A percentile compares a stretch with the other conserved stretches of the same genome.
These are phyloP conservation scores for Penicillium samsonianum DNA, from an alignment of 495 filamentous ascomycete genomes.

Conservation along the genomic window DNA sequence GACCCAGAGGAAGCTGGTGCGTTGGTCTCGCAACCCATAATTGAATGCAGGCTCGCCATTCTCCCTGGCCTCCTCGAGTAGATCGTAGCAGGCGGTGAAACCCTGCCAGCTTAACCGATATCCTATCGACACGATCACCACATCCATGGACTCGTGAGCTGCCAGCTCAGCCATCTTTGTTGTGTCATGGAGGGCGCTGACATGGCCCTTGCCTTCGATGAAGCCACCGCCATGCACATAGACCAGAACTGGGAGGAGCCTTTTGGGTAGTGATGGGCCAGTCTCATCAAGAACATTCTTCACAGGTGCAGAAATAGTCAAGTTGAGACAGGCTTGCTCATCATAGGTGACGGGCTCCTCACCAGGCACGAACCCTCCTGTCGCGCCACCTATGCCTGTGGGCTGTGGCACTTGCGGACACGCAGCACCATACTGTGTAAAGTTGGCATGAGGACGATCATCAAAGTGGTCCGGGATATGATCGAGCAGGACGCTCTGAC, in stretches of 20 bases:
- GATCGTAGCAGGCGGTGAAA: neutral
- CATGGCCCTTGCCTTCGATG: neutral
- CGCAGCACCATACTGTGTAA: neutral
- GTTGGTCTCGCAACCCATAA: neutral
- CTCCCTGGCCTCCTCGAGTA: neutral
- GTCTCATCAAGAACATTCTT: neutral
- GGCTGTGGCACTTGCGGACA: neutral
- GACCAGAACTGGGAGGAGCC: neutral
- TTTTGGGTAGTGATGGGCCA: neutral
- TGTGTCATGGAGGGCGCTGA: neutral
- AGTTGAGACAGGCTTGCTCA: neutral
- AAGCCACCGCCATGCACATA: neutral
- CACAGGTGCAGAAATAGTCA: neutral
- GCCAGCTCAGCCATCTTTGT: neutral
- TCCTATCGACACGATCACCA: neutral
- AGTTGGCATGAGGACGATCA: neutral
- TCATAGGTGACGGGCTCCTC: neutral
- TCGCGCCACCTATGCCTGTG: neutral
- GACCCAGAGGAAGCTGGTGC: neutral
- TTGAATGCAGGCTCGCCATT: neutral
- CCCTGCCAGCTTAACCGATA: neutral
- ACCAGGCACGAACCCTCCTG: neutral
- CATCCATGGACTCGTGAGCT: neutral
- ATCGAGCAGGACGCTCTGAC: neutral
- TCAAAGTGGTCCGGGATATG: neutral